These are phyloP conservation scores for Arabidopsis lyrata DNA, from an alignment of 441 rosid genomes.

Conservation along the genomic window DNA sequence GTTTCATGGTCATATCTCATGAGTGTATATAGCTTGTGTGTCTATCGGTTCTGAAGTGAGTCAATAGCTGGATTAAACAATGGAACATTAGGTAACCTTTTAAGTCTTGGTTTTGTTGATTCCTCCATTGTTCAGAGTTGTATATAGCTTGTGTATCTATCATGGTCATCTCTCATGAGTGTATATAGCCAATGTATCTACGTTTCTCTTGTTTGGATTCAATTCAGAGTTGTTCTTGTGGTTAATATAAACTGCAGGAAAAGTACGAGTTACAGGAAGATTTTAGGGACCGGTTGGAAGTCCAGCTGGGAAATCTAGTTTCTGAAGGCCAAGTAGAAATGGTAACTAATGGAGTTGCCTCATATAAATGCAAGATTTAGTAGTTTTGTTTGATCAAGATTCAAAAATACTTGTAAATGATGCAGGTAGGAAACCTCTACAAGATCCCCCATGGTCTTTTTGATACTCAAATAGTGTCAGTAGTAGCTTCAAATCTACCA, in stretches of 20 bases:
- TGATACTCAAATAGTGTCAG: not conserved
- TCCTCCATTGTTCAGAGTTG: too few relatives aligned
- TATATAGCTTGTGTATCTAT: too few relatives aligned
- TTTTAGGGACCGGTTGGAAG: constrained; percentile 56
- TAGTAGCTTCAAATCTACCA: not conserved
- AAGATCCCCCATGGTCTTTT: constrained; percentile 41
- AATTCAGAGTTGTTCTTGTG: constrained; percentile 8
- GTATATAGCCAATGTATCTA: too few relatives aligned
- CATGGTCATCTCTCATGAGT: too few relatives aligned
- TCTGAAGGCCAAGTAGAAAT: constrained; percentile 57
- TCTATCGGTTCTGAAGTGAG: constrained; percentile 3
- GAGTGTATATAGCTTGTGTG: not conserved
- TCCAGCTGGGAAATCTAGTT: constrained; percentile 61
- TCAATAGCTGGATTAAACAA: not conserved
- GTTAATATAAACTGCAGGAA: constrained; percentile 51
- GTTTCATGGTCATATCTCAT: not conserved
- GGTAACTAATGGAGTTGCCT: constrained; percentile 43
- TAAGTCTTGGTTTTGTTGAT: constrained; percentile 8
- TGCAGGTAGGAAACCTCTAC: constrained; percentile 63
- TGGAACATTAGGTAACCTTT: not conserved
- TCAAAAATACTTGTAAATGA: constrained; percentile 15
- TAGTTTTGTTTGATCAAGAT: not conserved
- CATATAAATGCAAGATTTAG: not conserved
- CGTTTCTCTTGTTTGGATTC: not conserved
- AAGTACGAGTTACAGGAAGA: constrained; percentile 46